A percentile compares a stretch with the other conserved stretches of the same genome.
Conservation (phyloP, 192 early-diverging fungal genomes). For the Chytriomyces sp. region DNA sequence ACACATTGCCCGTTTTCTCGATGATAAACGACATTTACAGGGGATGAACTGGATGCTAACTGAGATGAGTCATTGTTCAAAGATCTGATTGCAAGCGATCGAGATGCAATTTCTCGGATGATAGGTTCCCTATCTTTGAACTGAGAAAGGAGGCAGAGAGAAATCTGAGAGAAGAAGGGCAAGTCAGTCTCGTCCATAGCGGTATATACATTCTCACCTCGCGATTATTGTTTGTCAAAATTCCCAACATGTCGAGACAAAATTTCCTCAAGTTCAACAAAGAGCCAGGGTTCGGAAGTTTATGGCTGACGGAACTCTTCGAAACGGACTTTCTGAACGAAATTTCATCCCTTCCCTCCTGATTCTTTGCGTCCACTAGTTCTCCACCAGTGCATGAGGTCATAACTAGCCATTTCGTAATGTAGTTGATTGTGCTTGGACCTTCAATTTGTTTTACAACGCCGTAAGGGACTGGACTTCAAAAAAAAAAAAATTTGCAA, state of each 20-base stretch:
- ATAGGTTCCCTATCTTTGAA: neutral
- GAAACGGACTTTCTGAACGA: too few relatives aligned
- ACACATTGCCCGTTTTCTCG: conserved; percentile 15
- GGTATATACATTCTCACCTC: conserved; percentile 12
- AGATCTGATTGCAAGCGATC: conserved; percentile 16
- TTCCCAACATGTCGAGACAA: conserved; percentile 13
- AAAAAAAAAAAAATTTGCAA: neutral
- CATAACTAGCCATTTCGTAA: conserved; percentile 20
- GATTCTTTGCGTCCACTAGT: neutral
- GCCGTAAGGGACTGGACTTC: neutral
- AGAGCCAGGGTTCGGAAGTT: neutral
- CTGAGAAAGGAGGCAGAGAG: conserved; percentile 19
- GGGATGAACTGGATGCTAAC: conserved; percentile 1
- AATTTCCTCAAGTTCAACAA: conserved; percentile 14
- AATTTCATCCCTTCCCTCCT: too few relatives aligned
- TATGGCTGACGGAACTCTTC: neutral
- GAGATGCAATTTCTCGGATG: neutral
- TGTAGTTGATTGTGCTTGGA: conserved; percentile 10
- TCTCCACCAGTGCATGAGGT: neutral
- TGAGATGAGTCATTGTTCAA: conserved; percentile 24
- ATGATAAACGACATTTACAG: conserved; percentile 16
- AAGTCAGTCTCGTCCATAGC: neutral
- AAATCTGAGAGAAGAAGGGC: neutral
- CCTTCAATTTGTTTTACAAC: neutral
- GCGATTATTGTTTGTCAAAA: conserved; percentile 23